Conservation (phyloP, 1,284 basidiomycete genomes). For the Microbotryomycetes sp. region DNA sequence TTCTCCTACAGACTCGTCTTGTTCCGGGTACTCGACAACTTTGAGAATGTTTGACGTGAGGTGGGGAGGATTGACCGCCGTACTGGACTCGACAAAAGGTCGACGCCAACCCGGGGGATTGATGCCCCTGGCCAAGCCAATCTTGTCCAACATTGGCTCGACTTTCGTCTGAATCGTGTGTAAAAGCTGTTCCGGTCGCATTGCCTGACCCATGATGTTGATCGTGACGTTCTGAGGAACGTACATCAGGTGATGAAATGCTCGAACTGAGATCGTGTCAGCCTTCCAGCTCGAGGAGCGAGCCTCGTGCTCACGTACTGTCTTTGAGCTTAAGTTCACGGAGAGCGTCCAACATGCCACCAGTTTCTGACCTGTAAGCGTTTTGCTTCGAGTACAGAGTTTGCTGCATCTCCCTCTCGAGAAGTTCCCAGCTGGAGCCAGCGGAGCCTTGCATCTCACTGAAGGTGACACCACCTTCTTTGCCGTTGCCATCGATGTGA, state of each 20-base stretch:
- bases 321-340: constrained; percentile 78
- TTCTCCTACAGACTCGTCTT: constrained; percentile 87
- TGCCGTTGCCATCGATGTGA: constrained; percentile 75
- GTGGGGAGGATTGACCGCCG: not conserved
- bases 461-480: constrained; percentile 93
- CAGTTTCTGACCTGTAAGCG: constrained; percentile 94
- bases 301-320: constrained; percentile 52
- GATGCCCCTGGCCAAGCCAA: constrained; percentile 58
- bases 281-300: not conserved
- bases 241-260: constrained; percentile 86
- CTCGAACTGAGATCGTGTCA: constrained; percentile 54
- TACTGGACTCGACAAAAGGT: constrained; percentile 77
- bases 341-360: constrained; percentile 86
- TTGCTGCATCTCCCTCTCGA: constrained; percentile 76
- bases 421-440: constrained; percentile 81
- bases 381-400: constrained; percentile 71
- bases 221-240: constrained; percentile 86
- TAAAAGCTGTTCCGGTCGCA: constrained; percentile 48
- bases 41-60: constrained; percentile 48
- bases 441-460: constrained; percentile 88
- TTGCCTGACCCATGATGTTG: constrained; percentile 51
- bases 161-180: constrained; percentile 72
- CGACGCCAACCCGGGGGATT: constrained; percentile 75
- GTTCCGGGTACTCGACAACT: constrained; percentile 84
- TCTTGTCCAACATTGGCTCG: constrained; percentile 68